Conservation (phyloP, 1,139 yeast genomes). For the Torulaspora pretoriensis region DNA sequence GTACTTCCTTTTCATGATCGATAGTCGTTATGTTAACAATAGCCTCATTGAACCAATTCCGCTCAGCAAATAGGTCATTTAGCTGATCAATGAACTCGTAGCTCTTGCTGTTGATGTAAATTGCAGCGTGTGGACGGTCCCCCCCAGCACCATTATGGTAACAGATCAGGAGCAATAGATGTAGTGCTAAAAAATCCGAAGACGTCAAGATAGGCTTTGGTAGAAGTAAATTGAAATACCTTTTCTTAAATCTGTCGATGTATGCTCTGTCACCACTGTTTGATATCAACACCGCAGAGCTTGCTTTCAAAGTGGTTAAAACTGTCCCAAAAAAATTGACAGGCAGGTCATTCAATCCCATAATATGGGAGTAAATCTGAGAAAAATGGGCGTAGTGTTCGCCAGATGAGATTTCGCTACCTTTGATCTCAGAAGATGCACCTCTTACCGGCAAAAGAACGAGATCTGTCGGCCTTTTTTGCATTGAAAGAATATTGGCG, state of each 20-base stretch:
- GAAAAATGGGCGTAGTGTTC: slow-evolving; percentile 27
- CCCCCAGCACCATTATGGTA: slow-evolving; percentile 18
- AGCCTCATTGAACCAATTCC: slow-evolving; percentile 23
- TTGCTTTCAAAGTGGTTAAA: slow-evolving; percentile 21
- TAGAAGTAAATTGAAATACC: slow-evolving; percentile 21
- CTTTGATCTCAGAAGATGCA: slow-evolving; percentile 24
- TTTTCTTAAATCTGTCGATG: slow-evolving; percentile 24
- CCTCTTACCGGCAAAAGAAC: slow-evolving; percentile 30
- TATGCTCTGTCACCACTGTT: slow-evolving; percentile 26
- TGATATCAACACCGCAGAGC: slow-evolving; percentile 26
- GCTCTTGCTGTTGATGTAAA: slow-evolving; percentile 25
- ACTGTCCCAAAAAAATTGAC: slow-evolving; percentile 26
- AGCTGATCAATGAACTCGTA: slow-evolving; percentile 18
- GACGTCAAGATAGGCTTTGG: slow-evolving; percentile 27
- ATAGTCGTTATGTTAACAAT: slow-evolving; percentile 14
- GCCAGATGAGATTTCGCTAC: slow-evolving; percentile 16
- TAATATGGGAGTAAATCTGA: slow-evolving; percentile 27
- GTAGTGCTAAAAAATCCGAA: slow-evolving; percentile 31
- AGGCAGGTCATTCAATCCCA: slow-evolving; percentile 31
- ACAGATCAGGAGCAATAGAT: slow-evolving; percentile 24
- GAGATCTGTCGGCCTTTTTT: slow-evolving; percentile 19
- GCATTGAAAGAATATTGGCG: slow-evolving; percentile 25
- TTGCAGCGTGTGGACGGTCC: slow-evolving; percentile 16
- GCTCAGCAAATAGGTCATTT: slow-evolving; percentile 16
- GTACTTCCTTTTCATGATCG: slow-evolving; percentile 10